Conservation (phyloP, 768 basidiomycete genomes). For the Suillus paluster region DNA sequence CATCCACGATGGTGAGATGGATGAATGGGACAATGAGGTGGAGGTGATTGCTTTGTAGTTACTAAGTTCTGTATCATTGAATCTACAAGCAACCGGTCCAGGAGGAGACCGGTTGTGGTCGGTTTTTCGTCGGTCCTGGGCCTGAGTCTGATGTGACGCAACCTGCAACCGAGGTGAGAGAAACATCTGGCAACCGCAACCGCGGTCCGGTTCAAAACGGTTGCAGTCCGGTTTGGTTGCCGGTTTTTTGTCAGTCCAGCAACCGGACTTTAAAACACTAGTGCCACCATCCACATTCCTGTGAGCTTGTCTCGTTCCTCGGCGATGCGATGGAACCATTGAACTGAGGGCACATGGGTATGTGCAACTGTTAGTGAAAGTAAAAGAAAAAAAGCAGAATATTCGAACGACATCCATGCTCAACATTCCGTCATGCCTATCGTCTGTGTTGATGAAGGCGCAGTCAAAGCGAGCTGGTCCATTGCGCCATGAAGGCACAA, state of each 20-base stretch:
- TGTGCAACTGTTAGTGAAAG: constrained; percentile 2
- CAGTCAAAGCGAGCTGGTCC: constrained; percentile 2
- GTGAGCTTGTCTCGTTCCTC: constrained; percentile 22
- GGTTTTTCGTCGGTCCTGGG: too few relatives aligned
- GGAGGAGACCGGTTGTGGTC: constrained; percentile 1
- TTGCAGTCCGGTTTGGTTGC: background rate
- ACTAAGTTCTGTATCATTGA: background rate
- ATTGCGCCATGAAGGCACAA: constrained; percentile 22
- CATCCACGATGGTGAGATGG: background rate
- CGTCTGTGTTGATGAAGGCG: constrained; percentile 16
- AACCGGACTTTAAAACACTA: constrained; percentile 3
- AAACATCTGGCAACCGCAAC: too few relatives aligned
- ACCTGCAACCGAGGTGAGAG: too few relatives aligned
- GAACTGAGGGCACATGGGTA: constrained; percentile 23
- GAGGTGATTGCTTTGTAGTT: constrained; percentile 1
- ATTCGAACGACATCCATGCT: constrained; percentile 16
- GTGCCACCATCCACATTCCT: constrained; percentile 11
- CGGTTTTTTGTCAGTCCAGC: background rate
- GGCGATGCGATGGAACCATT: constrained; percentile 22
- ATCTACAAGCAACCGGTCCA: background rate
- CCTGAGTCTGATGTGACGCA: too few relatives aligned
- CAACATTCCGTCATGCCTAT: background rate
- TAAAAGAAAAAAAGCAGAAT: constrained; percentile 20
- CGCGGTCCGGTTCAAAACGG: too few relatives aligned
- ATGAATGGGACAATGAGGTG: background rate